Base-by-base conservation (phyloP, 305 asterid genomes). In the Solanum hybrid region DNA sequence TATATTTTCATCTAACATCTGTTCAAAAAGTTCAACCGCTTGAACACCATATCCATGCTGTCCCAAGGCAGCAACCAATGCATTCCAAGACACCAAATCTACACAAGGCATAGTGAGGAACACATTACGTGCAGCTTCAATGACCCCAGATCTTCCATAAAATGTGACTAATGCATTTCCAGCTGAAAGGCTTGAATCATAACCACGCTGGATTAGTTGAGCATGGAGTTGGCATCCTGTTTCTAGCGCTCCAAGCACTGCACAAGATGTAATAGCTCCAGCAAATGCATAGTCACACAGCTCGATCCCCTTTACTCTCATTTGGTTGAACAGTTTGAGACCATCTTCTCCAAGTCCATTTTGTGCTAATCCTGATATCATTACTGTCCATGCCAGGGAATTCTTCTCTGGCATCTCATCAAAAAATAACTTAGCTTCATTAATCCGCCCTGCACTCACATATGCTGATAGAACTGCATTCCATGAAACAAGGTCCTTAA, bases 61-160 rank as follows among this genome's bases (percentile, higher is more conserved):
- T 45, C 98, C 99, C 31, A 95, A 92, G 77, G 98, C 99, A 33
- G 99, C 96, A 88, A 97, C 93, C 96, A 97, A 96, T 24, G 99
- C 98, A 91, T 97, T 97, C 98, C 99, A 97, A 89, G 99, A 95
- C 77, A 97, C 95, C 3, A 97, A 93, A 92, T 96, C 99, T 91
- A 95, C 87, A 88, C 89, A 93, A 88, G 98, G 95, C 98, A 96
- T 94, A 26, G 95, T 94, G 76, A 90, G 90, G 91, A 97, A 97
- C 87, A 93, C 90, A 14, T 24, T 39, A 12, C 91, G 91, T 32
- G 98, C 98, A 51, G 94, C 96, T 89, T 95, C 96, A 78, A 96
- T 95, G 39, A 92, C 97, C 41, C 98, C 99, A 88, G 98, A 96
- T 90, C 98, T 92, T 11, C 96, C 96, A 86, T 96, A 96, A 98